Conservation (phyloP, 768 basidiomycete species). For the Boletellus ananiceps region DNA sequence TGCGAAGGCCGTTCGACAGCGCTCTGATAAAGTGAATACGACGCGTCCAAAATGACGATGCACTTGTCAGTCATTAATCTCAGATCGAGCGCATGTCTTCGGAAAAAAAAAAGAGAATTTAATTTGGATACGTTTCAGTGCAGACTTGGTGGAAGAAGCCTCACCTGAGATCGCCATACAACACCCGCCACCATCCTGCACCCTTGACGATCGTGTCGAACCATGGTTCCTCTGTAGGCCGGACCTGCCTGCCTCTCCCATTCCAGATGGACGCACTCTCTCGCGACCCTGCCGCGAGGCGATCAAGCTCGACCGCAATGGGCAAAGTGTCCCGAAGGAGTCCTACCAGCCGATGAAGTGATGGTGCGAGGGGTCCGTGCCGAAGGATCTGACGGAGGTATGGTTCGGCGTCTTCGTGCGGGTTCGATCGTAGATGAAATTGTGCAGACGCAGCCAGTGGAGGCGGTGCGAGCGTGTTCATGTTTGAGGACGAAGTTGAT, state of each 20-base stretch:
- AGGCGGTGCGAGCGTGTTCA: slow-evolving; percentile 22
- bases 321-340: slow-evolving; percentile 75
- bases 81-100: slow-evolving; percentile 75
- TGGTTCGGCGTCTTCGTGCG: slow-evolving; percentile 75
- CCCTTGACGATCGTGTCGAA: slow-evolving; percentile 75
- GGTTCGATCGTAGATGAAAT: slow-evolving; percentile 41
- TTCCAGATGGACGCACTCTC: slow-evolving; percentile 4
- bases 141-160: not conserved
- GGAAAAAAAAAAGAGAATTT: not conserved
- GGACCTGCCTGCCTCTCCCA: slow-evolving; percentile 15
- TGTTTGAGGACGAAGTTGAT: slow-evolving; percentile 2
- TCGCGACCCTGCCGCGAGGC: slow-evolving; percentile 37
- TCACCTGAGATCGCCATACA: slow-evolving; percentile 62
- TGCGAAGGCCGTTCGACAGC: not conserved
- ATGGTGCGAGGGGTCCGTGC: slow-evolving; percentile 59
- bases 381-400: slow-evolving; percentile 70
- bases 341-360: slow-evolving; percentile 61
- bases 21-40: slow-evolving; percentile 49
- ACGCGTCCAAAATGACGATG: slow-evolving; percentile 71
- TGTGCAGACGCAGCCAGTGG: slow-evolving; percentile 31
- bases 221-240: slow-evolving; percentile 21
- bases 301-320: slow-evolving; percentile 66
- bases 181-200: slow-evolving; percentile 75
- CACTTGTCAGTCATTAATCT: slow-evolving; percentile 64
- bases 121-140: not conserved